A percentile compares a stretch with the other conserved stretches of the same genome.
These are phyloP conservation scores for Leccinum subrobustum DNA, from an alignment of 1,284 basidiomycete genomes.

Conservation along the genomic window DNA sequence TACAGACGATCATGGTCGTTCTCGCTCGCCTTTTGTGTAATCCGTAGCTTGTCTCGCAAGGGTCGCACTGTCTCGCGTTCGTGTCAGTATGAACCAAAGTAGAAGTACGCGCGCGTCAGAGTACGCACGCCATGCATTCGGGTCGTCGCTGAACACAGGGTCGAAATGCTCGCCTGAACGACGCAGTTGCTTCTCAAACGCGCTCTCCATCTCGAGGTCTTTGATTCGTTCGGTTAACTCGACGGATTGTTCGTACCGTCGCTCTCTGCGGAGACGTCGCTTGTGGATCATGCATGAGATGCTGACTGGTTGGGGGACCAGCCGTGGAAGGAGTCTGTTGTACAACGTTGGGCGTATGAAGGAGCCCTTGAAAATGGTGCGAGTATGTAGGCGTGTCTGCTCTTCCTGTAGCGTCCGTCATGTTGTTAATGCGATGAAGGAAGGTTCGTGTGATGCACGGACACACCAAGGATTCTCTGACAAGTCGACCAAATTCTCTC, in stretches of 20 bases:
- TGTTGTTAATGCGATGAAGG: background rate
- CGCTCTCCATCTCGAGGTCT: slow-evolving; percentile 52
- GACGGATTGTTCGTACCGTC: slow-evolving; percentile 39
- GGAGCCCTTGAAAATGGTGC: slow-evolving; percentile 68
- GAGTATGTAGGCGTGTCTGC: slow-evolving; percentile 48
- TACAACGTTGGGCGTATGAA: slow-evolving; percentile 59
- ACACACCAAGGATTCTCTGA: slow-evolving; percentile 49
- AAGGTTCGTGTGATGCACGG: background rate
- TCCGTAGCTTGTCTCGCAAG: slow-evolving; percentile 20
- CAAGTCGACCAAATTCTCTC: slow-evolving; percentile 44
- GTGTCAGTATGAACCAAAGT: slow-evolving; percentile 6
- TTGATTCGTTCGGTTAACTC: slow-evolving; percentile 37
- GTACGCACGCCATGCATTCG: slow-evolving; percentile 30
- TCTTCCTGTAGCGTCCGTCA: slow-evolving; percentile 36
- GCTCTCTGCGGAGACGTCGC: slow-evolving; percentile 50
- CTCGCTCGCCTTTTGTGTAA: slow-evolving; percentile 34
- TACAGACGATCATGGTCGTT: slow-evolving; percentile 40
- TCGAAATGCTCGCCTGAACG: slow-evolving; percentile 10
- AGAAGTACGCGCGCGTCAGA: background rate
- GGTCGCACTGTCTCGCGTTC: slow-evolving; percentile 22
- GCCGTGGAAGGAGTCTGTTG: slow-evolving; percentile 69
- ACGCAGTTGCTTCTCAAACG: slow-evolving; percentile 50
- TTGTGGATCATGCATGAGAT: slow-evolving; percentile 69
- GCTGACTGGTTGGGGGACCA: slow-evolving; percentile 72
- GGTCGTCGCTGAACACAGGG: slow-evolving; percentile 23